Evolutionary conservation across 768 basidiomycete genomes (phyloP).

Genomic region (Lentinula boryana): DNA sequence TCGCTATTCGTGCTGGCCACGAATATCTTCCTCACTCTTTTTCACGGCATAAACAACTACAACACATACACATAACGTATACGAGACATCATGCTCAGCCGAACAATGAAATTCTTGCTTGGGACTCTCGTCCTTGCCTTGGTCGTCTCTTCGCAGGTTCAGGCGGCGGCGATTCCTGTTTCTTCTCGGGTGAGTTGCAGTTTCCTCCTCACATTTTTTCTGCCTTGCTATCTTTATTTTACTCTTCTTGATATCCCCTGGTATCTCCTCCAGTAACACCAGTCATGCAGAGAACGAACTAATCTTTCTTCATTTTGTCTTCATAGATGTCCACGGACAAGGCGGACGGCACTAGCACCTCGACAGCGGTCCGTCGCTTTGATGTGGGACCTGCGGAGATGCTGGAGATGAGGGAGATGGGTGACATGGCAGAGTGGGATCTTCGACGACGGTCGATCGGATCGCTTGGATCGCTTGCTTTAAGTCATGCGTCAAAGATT

Average conservation of each 20-base stretch:
- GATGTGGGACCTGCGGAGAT: not conserved
- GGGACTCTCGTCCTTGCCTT: not conserved
- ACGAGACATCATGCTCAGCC: not conserved
- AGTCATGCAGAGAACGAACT: too few relatives aligned
- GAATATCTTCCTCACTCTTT: not conserved
- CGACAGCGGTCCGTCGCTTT: not conserved
- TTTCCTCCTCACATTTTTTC: too few relatives aligned
- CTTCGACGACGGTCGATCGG: not conserved
- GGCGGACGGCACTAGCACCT: not conserved
- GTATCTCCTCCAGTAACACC: too few relatives aligned
- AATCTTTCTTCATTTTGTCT: too few relatives aligned
- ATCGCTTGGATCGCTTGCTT: too few relatives aligned
- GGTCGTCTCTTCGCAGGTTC: not conserved
- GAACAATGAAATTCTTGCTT: not conserved
- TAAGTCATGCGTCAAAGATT: too few relatives aligned
- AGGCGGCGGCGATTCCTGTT: not conserved
- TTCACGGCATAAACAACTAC: not conserved
- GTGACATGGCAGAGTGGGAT: not conserved
- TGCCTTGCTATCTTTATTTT: not conserved
- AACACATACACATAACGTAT: not conserved
- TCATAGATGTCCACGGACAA: not conserved
- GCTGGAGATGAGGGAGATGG: not conserved
- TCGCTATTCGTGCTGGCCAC: too few relatives aligned
- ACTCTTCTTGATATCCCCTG: not conserved
- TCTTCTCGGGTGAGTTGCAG: not conserved